phyloP scores from a whole-genome alignment of 148 eudicot genomes.

The Persicaria maculosa region DNA sequence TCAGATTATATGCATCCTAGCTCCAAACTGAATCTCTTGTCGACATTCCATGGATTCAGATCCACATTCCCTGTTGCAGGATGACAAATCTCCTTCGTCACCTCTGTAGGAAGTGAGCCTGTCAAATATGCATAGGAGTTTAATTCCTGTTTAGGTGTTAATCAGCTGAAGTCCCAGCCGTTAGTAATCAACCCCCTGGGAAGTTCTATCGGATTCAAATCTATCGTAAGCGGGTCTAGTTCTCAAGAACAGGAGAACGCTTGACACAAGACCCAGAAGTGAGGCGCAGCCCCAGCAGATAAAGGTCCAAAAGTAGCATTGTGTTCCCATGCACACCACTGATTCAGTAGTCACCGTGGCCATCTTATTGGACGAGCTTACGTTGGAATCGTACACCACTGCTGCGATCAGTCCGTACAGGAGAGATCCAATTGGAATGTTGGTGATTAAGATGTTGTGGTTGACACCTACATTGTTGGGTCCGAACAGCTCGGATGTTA shows the following conservation, averaged over 20 bases:
- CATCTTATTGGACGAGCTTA: slow-evolving; percentile 15
- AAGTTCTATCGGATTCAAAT: slow-evolving; percentile 47
- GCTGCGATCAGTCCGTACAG: slow-evolving; percentile 70
- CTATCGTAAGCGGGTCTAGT: slow-evolving; percentile 66
- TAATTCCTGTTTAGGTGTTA: background rate
- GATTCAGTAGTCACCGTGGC: slow-evolving; percentile 22
- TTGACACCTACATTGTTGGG: slow-evolving; percentile 71
- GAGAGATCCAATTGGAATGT: slow-evolving; percentile 81
- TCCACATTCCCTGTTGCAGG: background rate
- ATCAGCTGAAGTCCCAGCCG: background rate
- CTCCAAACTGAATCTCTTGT: background rate
- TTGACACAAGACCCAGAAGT: slow-evolving; percentile 53
- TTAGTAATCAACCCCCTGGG: slow-evolving; percentile 18
- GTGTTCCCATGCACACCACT: slow-evolving; percentile 60
- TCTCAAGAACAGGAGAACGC: slow-evolving; percentile 58
- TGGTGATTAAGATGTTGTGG: slow-evolving; percentile 85
- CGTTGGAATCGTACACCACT: slow-evolving; percentile 51
- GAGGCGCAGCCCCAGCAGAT: slow-evolving; percentile 74
- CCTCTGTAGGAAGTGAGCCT: background rate
- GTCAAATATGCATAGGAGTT: background rate
- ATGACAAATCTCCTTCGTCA: background rate
- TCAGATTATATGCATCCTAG: background rate
- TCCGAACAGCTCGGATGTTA: slow-evolving; percentile 92
- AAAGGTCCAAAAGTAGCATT: slow-evolving; percentile 70
- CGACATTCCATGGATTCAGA: background rate